phyloP scores from a whole-genome alignment of 1,284 basidiomycete species.

The Moesziomyces globuligerus region DNA sequence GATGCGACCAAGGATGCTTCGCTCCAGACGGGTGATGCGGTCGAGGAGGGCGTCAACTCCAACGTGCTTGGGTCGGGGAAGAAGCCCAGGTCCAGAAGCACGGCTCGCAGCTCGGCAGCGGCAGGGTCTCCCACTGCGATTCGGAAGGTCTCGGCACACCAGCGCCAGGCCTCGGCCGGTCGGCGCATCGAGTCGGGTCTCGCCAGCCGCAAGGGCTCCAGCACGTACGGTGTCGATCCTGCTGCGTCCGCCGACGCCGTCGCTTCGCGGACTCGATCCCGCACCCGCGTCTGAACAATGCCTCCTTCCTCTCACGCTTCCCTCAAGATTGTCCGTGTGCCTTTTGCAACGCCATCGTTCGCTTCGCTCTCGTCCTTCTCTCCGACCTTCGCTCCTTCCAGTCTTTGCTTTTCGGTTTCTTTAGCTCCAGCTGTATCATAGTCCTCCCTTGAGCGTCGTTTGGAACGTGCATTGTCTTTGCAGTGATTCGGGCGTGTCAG shows the following conservation, averaged over 20 bases:
- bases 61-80: conserved; percentile 10
- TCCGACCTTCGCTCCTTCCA: background rate
- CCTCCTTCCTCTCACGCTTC: background rate
- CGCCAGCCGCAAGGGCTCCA: conserved; percentile 18
- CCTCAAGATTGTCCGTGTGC: too few relatives aligned
- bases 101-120: background rate
- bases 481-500: too few relatives aligned
- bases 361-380: background rate
- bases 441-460: background rate
- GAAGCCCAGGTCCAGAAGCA: conserved; percentile 13
- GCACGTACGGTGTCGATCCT: background rate
- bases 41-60: conserved; percentile 2
- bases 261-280: conserved; percentile 38
- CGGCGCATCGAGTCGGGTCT: conserved; percentile 7
- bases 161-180: conserved; percentile 20
- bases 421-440: background rate
- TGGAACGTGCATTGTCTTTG: background rate
- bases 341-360: background rate
- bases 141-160: conserved; percentile 23
- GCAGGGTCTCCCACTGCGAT: background rate
- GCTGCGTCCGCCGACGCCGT: conserved; percentile 14
- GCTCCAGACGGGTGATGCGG: conserved; percentile 1
- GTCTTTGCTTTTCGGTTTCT: background rate
- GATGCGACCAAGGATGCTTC: conserved; percentile 12
- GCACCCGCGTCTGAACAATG: conserved; percentile 20